Evolutionary conservation across 2,329 filamentous ascomycete genomes (phyloP).

Genomic region (Aspergillus proliferans): DNA sequence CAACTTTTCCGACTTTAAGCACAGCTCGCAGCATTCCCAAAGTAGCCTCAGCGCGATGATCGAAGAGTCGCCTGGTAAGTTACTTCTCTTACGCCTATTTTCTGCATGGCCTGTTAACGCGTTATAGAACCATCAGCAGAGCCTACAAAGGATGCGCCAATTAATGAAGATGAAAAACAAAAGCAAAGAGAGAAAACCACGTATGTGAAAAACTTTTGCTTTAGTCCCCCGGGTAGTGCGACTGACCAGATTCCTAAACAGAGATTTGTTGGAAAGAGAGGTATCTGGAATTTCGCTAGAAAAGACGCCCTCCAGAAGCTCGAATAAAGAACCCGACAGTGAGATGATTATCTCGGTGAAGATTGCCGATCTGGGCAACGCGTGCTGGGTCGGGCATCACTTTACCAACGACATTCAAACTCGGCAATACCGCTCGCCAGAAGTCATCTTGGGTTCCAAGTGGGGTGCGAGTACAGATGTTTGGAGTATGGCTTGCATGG

Average conservation of each 20-base stretch:
- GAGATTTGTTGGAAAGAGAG: constrained; percentile 83
- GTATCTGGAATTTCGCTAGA: constrained; percentile 92
- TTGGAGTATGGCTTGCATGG: constrained; percentile 99
- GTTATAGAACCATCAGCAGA: too few species aligned
- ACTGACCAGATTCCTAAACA: constrained; percentile 29
- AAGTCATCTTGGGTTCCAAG: constrained; percentile 93
- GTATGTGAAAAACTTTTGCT: constrained; percentile 51
- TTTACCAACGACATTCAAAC: constrained; percentile 99
- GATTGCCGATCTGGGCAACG: constrained; percentile 96
- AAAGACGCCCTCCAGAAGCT: constrained; percentile 50
- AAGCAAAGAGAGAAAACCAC: constrained; percentile 88
- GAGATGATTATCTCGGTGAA: constrained; percentile 88
- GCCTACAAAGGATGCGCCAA: constrained; percentile 4
- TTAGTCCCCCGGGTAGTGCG: not conserved
- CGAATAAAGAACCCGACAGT: constrained; percentile 33
- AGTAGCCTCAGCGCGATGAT: constrained; percentile 79
- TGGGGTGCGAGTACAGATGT: constrained; percentile 99
- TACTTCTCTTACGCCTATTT: constrained; percentile 20
- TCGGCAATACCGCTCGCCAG: constrained; percentile 90
- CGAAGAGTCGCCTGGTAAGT: constrained; percentile 61
- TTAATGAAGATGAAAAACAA: constrained; percentile 60
- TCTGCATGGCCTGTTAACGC: constrained; percentile 5
- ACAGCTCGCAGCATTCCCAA: constrained; percentile 58
- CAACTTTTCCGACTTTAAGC: constrained; percentile 70
- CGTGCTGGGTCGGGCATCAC: constrained; percentile 97